A percentile compares a stretch with the other conserved stretches of the same genome.
These are phyloP conservation scores for Pseudogymnoascus sp. DNA, from an alignment of 2,329 filamentous ascomycete species.

Conservation along the genomic window DNA sequence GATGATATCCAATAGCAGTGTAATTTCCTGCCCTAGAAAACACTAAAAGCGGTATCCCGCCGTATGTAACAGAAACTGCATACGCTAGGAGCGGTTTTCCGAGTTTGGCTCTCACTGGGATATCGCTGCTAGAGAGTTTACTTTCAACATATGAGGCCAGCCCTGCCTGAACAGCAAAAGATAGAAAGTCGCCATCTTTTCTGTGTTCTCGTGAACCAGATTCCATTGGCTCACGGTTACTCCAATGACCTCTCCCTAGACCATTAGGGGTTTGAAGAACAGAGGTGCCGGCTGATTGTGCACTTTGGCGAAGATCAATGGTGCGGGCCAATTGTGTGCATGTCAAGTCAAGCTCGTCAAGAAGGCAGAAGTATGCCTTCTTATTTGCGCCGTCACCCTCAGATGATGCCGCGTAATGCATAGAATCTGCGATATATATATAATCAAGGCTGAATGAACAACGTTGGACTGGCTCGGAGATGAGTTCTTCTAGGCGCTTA, in stretches of 20 bases:
- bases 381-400: background rate
- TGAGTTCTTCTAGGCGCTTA: background rate
- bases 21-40: background rate
- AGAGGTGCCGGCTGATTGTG: too few relatives aligned
- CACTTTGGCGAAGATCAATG: background rate
- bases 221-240: too few relatives aligned
- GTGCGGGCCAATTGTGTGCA: background rate
- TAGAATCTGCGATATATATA: background rate
- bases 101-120: background rate
- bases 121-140: background rate
- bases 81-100: background rate
- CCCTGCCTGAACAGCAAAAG: background rate
- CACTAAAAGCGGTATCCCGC: background rate
- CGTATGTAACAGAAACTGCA: background rate
- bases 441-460: background rate
- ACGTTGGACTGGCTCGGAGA: background rate
- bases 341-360: background rate
- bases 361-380: background rate
- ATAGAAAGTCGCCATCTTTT: background rate
- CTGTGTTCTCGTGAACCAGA: too few relatives aligned
- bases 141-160: background rate
- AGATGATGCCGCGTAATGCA: background rate
- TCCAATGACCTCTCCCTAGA: too few relatives aligned
- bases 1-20: background rate
- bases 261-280: too few relatives aligned